These are phyloP conservation scores for Aureobasidium sp. DNA, from an alignment of 2,329 filamentous ascomycete species.

Conservation along the genomic window DNA sequence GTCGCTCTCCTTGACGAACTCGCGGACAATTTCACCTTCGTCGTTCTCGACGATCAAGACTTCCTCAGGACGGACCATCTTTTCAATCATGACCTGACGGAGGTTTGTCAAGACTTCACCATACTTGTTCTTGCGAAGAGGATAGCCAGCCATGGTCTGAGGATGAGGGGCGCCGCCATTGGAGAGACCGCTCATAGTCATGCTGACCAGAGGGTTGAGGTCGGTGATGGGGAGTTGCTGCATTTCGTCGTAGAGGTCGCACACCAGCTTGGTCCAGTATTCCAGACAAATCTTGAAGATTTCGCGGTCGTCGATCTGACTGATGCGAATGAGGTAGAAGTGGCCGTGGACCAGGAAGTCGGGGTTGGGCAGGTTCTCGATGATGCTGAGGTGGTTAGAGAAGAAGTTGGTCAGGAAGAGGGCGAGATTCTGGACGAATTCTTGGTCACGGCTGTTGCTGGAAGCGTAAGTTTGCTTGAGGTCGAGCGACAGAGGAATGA, in stretches of 20 bases:
- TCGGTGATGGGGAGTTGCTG: slow-evolving; percentile 90
- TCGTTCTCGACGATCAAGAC: slow-evolving; percentile 99
- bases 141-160: slow-evolving; percentile 75
- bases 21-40: slow-evolving; percentile 95
- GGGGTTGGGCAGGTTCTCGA: slow-evolving; percentile 90
- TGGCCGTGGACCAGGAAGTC: slow-evolving; percentile 94
- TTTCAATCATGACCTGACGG: slow-evolving; percentile 97
- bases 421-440: slow-evolving; percentile 94
- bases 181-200: slow-evolving; percentile 61
- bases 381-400: slow-evolving; percentile 82
- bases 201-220: slow-evolving; percentile 77
- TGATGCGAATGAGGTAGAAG: slow-evolving; percentile 96
- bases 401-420: slow-evolving; percentile 98
- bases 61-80: slow-evolving; percentile 98
- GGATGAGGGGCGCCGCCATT: slow-evolving; percentile 82
- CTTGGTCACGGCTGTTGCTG: slow-evolving; percentile 88
- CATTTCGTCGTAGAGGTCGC: slow-evolving; percentile 98
- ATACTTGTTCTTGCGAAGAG: slow-evolving; percentile 96
- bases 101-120: slow-evolving; percentile 88
- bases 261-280: slow-evolving; percentile 98
- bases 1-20: slow-evolving; percentile 98
- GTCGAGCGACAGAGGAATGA: slow-evolving; percentile 84
- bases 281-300: slow-evolving; percentile 99
- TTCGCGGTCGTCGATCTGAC: slow-evolving; percentile 95
- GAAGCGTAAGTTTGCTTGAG: slow-evolving; percentile 84